Base-by-base conservation (phyloP, 192 early-diverging fungal species). In the Coemansia sp. region DNA sequence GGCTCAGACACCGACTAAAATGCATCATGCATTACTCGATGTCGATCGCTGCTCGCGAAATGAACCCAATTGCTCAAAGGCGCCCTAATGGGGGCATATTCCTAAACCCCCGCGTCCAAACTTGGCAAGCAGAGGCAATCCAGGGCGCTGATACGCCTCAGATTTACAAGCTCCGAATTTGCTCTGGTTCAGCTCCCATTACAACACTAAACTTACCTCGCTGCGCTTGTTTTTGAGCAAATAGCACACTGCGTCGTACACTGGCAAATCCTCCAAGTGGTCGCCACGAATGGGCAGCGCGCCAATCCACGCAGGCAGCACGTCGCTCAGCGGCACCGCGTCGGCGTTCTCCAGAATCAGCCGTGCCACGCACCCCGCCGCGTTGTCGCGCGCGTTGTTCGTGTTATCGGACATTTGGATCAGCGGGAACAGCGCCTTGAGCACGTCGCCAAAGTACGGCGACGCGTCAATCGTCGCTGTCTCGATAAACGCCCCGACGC, bases 331-430 rank as follows among this genome's bases (percentile, higher is more conserved):
- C 19, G 89, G 90, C 14, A 92, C 84, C 11, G 86, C 89, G 41
- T 85, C 76, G 10, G 90, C 85, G 62, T 87, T 82, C 56, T 82
- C 76, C 49, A 90, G 70, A 57, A 92, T 86, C 63, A 92, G 83
- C 41, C 92, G 83, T 17, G 90, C 87, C 29, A 93, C 88, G 51
- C 91, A 89, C 45, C 92, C 92, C 37, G 84, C 85, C 51, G 92
- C 92, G 68, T 93, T 93, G 79, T 93, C 92, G 21, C 65, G 66
- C 27, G 67, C 66, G 49, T 85, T 71, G 58, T 75, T 74, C 59
- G 86, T 72, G 48, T 75, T 71, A 58, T 63, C 76, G 8, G 32
- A 35, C 14, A 60, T 58, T 47, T 76, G 80, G 74, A 90, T 84
- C 67, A 90, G 72, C 58, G 88, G 87, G 66, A 86, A 79, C 66